phyloP scores from a whole-genome alignment of 1,284 basidiomycete genomes.

The Ganoderma resinaceum region DNA sequence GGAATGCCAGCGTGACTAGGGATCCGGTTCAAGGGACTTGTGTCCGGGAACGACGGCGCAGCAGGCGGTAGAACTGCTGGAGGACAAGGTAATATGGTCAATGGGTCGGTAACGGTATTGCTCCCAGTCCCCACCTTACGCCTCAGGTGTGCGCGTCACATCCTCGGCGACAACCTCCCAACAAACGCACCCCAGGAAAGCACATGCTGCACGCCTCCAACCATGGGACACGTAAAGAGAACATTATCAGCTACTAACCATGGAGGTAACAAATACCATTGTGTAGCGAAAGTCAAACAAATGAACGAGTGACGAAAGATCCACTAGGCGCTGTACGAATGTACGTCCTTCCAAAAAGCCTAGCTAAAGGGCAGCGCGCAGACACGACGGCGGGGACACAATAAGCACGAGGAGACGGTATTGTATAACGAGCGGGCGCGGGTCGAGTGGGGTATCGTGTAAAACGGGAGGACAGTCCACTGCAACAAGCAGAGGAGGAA shows the following conservation, averaged over 20 bases:
- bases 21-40: too few relatives aligned
- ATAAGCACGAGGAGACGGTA: slow-evolving; percentile 21
- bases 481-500: background rate
- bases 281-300: slow-evolving; percentile 1
- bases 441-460: slow-evolving; percentile 30
- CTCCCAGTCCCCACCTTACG: too few relatives aligned
- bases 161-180: too few relatives aligned
- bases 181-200: too few relatives aligned
- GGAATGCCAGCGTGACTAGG: too few relatives aligned
- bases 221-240: background rate
- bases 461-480: slow-evolving; percentile 8
- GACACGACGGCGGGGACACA: slow-evolving; percentile 10
- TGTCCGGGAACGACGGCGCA: too few relatives aligned
- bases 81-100: too few relatives aligned
- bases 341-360: background rate
- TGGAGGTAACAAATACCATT: background rate
- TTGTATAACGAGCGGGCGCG: slow-evolving; percentile 29
- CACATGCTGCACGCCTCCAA: background rate
- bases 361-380: background rate
- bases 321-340: background rate
- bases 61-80: too few relatives aligned
- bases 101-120: too few relatives aligned
- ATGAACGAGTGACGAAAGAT: slow-evolving; percentile 4
- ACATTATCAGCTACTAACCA: slow-evolving; percentile 8
- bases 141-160: background rate